These are phyloP conservation scores for Taphrina confusa DNA, from an alignment of 1,139 yeast genomes.

Conservation along the genomic window DNA sequence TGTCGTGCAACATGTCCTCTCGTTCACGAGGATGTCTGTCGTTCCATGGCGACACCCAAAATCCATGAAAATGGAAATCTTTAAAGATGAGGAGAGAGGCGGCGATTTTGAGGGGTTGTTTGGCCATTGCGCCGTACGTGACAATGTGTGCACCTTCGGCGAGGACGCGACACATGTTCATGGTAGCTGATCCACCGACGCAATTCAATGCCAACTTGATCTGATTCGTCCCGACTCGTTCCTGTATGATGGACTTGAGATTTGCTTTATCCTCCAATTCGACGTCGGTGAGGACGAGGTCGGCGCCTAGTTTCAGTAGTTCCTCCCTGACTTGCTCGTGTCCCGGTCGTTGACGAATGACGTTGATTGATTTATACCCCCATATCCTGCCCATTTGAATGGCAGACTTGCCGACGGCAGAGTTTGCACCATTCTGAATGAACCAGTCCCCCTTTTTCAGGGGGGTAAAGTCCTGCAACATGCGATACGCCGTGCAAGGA, in stretches of 20 bases:
- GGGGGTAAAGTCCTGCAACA: slow-evolving; percentile 71
- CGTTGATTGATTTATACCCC: slow-evolving; percentile 81
- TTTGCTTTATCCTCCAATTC: slow-evolving; percentile 71
- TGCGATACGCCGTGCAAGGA: slow-evolving; percentile 87
- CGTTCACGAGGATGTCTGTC: slow-evolving; percentile 66
- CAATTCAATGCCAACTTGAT: slow-evolving; percentile 83
- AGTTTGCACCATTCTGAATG: slow-evolving; percentile 93
- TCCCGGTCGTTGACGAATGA: slow-evolving; percentile 81
- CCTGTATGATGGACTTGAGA: slow-evolving; percentile 65
- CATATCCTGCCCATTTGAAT: slow-evolving; percentile 77
- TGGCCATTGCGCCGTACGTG: slow-evolving; percentile 97
- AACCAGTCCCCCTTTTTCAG: slow-evolving; percentile 82
- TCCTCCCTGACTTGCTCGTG: slow-evolving; percentile 63
- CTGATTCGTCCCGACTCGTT: slow-evolving; percentile 47
- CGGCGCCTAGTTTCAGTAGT: slow-evolving; percentile 71
- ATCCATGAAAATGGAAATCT: slow-evolving; percentile 80
- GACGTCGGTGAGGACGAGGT: slow-evolving; percentile 85
- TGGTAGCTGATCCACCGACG: slow-evolving; percentile 84
- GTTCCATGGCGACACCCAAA: slow-evolving; percentile 86
- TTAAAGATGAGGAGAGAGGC: slow-evolving; percentile 88
- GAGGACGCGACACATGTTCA: slow-evolving; percentile 79
- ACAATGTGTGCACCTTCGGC: slow-evolving; percentile 67
- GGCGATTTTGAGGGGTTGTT: slow-evolving; percentile 87
- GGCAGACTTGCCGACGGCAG: slow-evolving; percentile 94
- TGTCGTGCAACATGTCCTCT: slow-evolving; percentile 58